phyloP scores from a whole-genome alignment of 352 stramenopile species.

The Phytophthora uliginosa region DNA sequence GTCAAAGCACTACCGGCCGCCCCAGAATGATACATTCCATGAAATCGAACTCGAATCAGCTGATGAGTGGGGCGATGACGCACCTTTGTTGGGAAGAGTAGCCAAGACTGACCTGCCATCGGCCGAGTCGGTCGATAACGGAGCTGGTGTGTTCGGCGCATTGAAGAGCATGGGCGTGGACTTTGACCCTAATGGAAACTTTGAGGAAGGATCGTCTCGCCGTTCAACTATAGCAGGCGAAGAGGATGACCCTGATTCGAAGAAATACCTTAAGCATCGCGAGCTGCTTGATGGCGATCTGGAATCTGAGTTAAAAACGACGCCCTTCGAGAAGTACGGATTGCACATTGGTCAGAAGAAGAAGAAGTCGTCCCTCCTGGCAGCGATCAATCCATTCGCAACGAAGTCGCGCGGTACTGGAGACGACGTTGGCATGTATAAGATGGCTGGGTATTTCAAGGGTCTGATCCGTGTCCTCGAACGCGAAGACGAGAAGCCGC shows the following conservation, averaged over 20 bases:
- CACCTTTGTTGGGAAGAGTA: constrained; percentile 51
- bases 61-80: constrained; percentile 66
- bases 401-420: constrained; percentile 61
- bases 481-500: constrained; percentile 80
- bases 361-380: constrained; percentile 71
- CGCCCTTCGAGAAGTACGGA: constrained; percentile 91
- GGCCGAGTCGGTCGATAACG: constrained; percentile 70
- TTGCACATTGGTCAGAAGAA: constrained; percentile 87
- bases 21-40: constrained; percentile 72
- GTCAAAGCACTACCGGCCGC: constrained; percentile 79
- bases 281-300: constrained; percentile 75
- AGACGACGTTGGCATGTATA: constrained; percentile 69
- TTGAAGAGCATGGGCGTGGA: constrained; percentile 89
- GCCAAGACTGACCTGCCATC: constrained; percentile 36
- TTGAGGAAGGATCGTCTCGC: constrained; percentile 64
- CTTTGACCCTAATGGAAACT: constrained; percentile 71
- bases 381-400: constrained; percentile 76
- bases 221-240: constrained; percentile 58
- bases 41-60: constrained; percentile 77
- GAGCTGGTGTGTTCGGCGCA: constrained; percentile 87
- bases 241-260: constrained; percentile 72
- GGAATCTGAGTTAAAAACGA: constrained; percentile 83
- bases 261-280: constrained; percentile 86
- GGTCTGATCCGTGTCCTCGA: constrained; percentile 92
- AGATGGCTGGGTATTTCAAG: constrained; percentile 92